phyloP scores from a whole-genome alignment of 2,329 filamentous ascomycete genomes.

The Dothistroma pini region DNA sequence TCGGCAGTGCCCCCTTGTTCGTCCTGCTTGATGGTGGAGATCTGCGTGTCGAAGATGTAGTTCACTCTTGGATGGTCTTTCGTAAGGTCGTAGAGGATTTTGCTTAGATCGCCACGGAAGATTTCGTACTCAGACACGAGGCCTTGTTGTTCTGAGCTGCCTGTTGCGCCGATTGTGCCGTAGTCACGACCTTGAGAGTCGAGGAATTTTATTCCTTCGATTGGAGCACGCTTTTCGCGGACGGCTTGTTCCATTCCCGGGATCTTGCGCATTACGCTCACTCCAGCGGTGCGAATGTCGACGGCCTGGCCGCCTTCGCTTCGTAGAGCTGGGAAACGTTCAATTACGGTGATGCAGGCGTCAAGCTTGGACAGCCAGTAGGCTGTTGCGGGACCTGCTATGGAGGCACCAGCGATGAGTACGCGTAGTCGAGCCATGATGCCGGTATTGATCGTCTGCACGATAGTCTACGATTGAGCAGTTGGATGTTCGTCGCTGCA shows the following conservation, averaged over 20 bases:
- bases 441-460: not conserved
- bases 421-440: conserved; percentile 6
- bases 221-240: conserved; percentile 22
- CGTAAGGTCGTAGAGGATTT: conserved; percentile 37
- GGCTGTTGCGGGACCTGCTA: conserved; percentile 26
- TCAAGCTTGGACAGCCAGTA: conserved; percentile 26
- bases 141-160: conserved; percentile 34
- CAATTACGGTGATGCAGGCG: conserved; percentile 24
- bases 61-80: conserved; percentile 37
- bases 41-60: conserved; percentile 41
- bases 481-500: not conserved
- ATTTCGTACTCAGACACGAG: conserved; percentile 40
- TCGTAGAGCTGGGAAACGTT: conserved; percentile 33
- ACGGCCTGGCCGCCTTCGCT: conserved; percentile 31
- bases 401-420: conserved; percentile 26
- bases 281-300: conserved; percentile 36
- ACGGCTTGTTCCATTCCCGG: conserved; percentile 33
- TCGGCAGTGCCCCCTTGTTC: conserved; percentile 34
- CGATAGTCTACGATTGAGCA: not conserved
- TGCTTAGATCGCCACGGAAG: conserved; percentile 35
- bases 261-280: conserved; percentile 37
- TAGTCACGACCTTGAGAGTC: conserved; percentile 12
- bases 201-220: conserved; percentile 35
- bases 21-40: conserved; percentile 36
- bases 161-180: conserved; percentile 32